Evolutionary conservation across 2,329 filamentous ascomycete species (phyloP), one percentile per base, ranked within the genome.

Genomic region (Pseudogymnoascus sp.): DNA sequence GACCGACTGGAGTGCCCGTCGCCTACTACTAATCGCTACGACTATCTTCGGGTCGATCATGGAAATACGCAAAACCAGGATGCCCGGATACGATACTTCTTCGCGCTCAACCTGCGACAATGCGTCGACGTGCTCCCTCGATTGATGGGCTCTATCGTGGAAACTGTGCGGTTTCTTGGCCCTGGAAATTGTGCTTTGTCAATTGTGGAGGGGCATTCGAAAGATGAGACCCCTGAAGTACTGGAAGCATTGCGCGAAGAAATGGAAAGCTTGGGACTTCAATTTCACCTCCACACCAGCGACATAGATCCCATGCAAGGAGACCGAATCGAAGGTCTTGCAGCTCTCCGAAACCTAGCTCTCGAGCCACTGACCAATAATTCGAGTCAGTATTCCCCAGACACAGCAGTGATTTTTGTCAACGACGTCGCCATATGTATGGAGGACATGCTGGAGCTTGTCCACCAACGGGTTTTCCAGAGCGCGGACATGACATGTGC

Each of bases 361-460:
- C 69, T 85, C 1, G 66, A 74, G 8, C 81, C 81, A 0, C 70
- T 83, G 2, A 59, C 75, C 32, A 62, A 62, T 2, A 39, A 70
- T 5, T 14, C 65, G 2, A 62, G 65, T 1, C 61, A 38, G 0
- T 73, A 69, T 22, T 67, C 68, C 2, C 68, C 68, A 4, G 69
- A 78, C 20, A 74, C 78, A 1, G 77, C 77, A 2, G 70, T 83
- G 2, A 59, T 83, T 11, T 83, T 83, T 63, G 67, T 84, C 54
- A 81, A 83, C 68, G 79, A 84, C 64, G 78, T 84, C 9, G 77
- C 78, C 2, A 70, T 73, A 4, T 84, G 81, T 62, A 62, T 64
- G 60, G 80, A 84, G 38, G 82, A 86, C 63, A 76, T 86, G n/a
- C 73, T 86, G 3, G 83, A 85, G 68, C 71, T 85, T 2, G 67